Evolutionary conservation across 176 grass and related monocot species (phyloP).

Genomic region (Pontederia crassipes): DNA sequence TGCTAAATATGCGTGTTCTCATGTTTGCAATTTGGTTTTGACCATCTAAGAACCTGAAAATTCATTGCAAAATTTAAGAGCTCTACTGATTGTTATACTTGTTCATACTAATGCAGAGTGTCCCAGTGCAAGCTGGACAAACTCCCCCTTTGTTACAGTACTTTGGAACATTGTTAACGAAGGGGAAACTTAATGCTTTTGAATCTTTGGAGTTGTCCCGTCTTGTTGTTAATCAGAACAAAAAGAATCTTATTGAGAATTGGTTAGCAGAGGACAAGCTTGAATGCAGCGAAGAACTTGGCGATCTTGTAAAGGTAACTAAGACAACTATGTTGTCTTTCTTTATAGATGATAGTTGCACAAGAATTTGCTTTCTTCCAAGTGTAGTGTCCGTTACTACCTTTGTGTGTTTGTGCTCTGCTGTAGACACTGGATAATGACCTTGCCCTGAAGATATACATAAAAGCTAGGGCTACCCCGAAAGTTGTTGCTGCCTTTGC

Average conservation of each 20-base stretch:
- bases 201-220: conserved; percentile 79
- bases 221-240: conserved; percentile 90
- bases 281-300: conserved; percentile 81
- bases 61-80: too few relatives aligned
- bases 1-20: background rate
- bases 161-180: conserved; percentile 28
- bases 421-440: conserved; percentile 3
- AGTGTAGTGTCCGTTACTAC: background rate
- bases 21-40: too few relatives aligned
- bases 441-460: conserved; percentile 1
- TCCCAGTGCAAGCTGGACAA: conserved; percentile 6
- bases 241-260: conserved; percentile 85
- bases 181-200: conserved; percentile 83
- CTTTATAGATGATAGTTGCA: conserved; percentile 51
- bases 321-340: background rate
- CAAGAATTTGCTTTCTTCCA: background rate
- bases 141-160: conserved; percentile 1
- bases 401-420: background rate
- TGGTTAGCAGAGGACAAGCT: conserved; percentile 90
- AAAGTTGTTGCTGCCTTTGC: conserved; percentile 8
- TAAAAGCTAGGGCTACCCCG: conserved; percentile 4
- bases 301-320: conserved; percentile 76
- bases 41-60: too few relatives aligned
- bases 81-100: too few relatives aligned
- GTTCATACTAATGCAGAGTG: background rate